Conservation (phyloP, 495 filamentous ascomycete species). For the Lasiosphaeris hirsuta region DNA sequence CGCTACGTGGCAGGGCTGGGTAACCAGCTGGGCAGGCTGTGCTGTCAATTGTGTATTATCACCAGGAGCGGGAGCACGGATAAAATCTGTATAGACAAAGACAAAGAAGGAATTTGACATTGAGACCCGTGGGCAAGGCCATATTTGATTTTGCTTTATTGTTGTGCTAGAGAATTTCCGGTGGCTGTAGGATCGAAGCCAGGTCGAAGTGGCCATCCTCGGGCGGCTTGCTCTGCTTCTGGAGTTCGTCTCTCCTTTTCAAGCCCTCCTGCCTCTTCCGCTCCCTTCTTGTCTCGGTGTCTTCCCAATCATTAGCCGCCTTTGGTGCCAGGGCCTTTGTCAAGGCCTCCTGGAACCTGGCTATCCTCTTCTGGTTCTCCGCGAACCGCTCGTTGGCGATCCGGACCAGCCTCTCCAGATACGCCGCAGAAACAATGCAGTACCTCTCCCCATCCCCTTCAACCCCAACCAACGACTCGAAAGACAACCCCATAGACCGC, state of each 20-base stretch:
- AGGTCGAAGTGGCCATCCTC: slow-evolving; percentile 23
- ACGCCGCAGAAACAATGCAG: slow-evolving; percentile 50
- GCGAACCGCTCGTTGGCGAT: slow-evolving; percentile 75
- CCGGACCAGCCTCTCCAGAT: slow-evolving; percentile 59
- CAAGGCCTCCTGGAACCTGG: slow-evolving; percentile 52
- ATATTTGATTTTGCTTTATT: neutral
- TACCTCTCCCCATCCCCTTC: slow-evolving; percentile 32
- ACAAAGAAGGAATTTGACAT: neutral
- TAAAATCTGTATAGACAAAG: slow-evolving; percentile 11
- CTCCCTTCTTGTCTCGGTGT: slow-evolving; percentile 52
- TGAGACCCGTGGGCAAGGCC: neutral
- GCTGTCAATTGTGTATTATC: slow-evolving; percentile 13
- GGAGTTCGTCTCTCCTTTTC: slow-evolving; percentile 39
- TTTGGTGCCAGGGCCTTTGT: slow-evolving; percentile 31
- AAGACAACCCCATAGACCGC: slow-evolving; percentile 70
- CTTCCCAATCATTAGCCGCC: slow-evolving; percentile 50
- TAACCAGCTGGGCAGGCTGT: neutral
- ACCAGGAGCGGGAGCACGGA: neutral
- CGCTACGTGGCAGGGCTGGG: neutral
- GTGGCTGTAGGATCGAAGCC: slow-evolving; percentile 13
- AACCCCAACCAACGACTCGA: slow-evolving; percentile 75
- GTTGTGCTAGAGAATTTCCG: slow-evolving; percentile 10
- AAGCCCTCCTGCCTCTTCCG: slow-evolving; percentile 63
- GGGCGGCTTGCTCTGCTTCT: slow-evolving; percentile 14
- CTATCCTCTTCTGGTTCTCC: slow-evolving; percentile 68